Evolutionary conservation across 805 yeast species (phyloP), one percentile per base, ranked within the genome.

Genomic region (Kazachstania viticola): DNA sequence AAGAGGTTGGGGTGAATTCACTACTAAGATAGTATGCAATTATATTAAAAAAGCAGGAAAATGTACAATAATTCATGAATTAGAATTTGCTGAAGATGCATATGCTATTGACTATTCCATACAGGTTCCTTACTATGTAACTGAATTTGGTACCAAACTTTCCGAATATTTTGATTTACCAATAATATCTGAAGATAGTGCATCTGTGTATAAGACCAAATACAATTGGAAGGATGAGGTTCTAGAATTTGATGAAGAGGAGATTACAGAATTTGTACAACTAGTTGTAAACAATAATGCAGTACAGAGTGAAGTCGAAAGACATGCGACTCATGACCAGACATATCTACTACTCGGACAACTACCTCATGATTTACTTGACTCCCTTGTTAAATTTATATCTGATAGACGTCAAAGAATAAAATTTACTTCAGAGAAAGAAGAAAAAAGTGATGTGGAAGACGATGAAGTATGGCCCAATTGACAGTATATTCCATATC

Each of bases 1-100:
- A 57, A 73, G 79, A 57, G 98, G 97, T 29, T 88, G 97, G 97
- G 98, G 97, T 49, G 96, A 87, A 48, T 88, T 88, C 50, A 94
- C 82, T 49, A 67, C 88, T 54, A 79, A 79, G 17, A 75, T 91
- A 37, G 65, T 76, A 4, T 65, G 88, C 33, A 75, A 76, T 36
- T 64, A 79, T 29, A 67, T 75, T 11, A 94, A 85, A 35, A 78
- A 77, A 45, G 77, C 75, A 31, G 97, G 96, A 17, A 93, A 82
- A 50, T 68, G 77, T 34, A 77, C 77, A 44, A 57, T 87, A 5
- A 69, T 66, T 45, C 97, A 91, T 55, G 95, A 88, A 54, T 69
- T 91, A 49, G 77, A 80, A 51, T 91, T 91, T 58, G 61, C 69
- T 35, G 71, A 75, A 49, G 77, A 77, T 49, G 75, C 73, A 41